Evolutionary conservation across 129 eudicot genomes (phyloP).

Genomic region (Flaveria robusta): DNA sequence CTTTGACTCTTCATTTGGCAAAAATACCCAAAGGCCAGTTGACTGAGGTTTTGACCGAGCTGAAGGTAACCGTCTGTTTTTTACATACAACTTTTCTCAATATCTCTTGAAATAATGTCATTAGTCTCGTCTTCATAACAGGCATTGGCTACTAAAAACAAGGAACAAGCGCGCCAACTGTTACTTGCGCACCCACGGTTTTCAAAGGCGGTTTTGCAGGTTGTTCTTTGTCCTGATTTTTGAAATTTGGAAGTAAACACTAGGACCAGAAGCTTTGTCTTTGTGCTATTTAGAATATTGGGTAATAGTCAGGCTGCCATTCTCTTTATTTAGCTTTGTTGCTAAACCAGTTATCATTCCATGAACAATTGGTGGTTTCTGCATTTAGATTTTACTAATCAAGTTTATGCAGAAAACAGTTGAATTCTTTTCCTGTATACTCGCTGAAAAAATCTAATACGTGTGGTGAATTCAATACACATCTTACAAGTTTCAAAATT

Average conservation of each 20-base stretch:
- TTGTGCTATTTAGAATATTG: not conserved
- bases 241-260: not conserved
- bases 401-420: not conserved
- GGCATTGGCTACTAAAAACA: conserved; percentile 73
- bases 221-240: conserved; percentile 18
- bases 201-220: conserved; percentile 88
- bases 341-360: not conserved
- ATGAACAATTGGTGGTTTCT: not conserved
- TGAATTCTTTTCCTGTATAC: conserved; percentile 4
- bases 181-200: conserved; percentile 56
- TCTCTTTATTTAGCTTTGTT: not conserved
- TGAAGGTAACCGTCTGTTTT: conserved; percentile 58
- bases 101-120: conserved; percentile 10
- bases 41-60: conserved; percentile 64
- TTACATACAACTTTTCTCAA: not conserved
- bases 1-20: conserved; percentile 75
- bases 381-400: conserved; percentile 5
- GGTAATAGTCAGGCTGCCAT: not conserved
- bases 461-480: not conserved
- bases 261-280: not conserved
- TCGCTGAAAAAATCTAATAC: not conserved
- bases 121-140: conserved; percentile 39
- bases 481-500: conserved; percentile 28
- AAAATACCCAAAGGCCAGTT: conserved; percentile 76
- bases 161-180: conserved; percentile 79